Evolutionary conservation across 306 rosid species (phyloP).

Genomic region (Cucurbita ficifolia): DNA sequence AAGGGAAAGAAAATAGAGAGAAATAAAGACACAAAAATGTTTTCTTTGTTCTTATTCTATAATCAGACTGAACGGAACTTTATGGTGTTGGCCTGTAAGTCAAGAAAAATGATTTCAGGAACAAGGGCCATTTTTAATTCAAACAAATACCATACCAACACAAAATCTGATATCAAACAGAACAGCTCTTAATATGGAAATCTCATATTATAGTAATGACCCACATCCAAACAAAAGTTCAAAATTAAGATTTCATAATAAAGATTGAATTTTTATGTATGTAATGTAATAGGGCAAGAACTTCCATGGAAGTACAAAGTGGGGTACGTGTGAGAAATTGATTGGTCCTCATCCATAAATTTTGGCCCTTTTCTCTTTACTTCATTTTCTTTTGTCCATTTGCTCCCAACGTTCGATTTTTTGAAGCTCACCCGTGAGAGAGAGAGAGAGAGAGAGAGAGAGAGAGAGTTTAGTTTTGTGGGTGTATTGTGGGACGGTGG

Average conservation of each 20-base stretch:
- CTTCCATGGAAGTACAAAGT: slow-evolving; percentile 3
- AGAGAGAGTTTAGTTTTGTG: background rate
- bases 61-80: slow-evolving; percentile 9
- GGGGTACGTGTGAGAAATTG: slow-evolving; percentile 19
- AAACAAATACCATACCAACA: background rate
- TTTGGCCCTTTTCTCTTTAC: background rate
- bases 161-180: background rate
- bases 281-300: background rate
- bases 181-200: background rate
- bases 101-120: background rate
- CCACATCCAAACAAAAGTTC: background rate
- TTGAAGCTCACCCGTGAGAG: slow-evolving; percentile 22
- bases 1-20: background rate
- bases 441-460: background rate
- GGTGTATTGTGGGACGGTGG: slow-evolving; percentile 29
- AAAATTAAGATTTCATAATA: background rate
- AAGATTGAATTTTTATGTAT: background rate
- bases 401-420: slow-evolving; percentile 29
- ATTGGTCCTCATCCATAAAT: slow-evolving; percentile 4
- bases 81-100: background rate
- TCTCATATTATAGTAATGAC: background rate
- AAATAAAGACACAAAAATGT: slow-evolving; percentile 42
- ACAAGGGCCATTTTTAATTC: background rate
- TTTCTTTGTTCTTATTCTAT: slow-evolving; percentile 42
- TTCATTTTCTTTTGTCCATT: slow-evolving; percentile 1